Evolutionary conservation across 2,329 filamentous ascomycete species (phyloP).

Genomic region (Dactylonectria macrodidyma): DNA sequence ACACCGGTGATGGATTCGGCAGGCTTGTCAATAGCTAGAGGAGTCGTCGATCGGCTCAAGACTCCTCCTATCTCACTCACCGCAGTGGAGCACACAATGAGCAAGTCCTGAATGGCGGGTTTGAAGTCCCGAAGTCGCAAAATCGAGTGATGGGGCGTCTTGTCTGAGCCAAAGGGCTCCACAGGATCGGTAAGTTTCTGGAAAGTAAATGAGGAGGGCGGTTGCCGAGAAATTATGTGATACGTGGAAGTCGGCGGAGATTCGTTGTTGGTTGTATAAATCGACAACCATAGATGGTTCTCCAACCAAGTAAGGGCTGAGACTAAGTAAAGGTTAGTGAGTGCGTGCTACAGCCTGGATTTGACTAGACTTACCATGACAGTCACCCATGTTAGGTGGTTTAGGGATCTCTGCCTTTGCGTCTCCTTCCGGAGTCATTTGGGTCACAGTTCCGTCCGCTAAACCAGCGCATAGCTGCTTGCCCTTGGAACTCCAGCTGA

Average conservation of each 20-base stretch:
- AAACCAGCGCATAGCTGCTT: slow-evolving; percentile 94
- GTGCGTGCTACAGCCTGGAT: background rate
- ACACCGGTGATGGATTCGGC: slow-evolving; percentile 73
- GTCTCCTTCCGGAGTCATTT: slow-evolving; percentile 87
- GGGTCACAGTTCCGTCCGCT: slow-evolving; percentile 82
- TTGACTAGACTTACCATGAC: slow-evolving; percentile 72
- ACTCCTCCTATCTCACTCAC: slow-evolving; percentile 84
- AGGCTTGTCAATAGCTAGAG: slow-evolving; percentile 74
- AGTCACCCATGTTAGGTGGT: slow-evolving; percentile 77
- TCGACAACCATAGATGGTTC: slow-evolving; percentile 85
- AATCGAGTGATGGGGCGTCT: slow-evolving; percentile 82
- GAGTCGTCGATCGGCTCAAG: slow-evolving; percentile 79
- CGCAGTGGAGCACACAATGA: slow-evolving; percentile 87
- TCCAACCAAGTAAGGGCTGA: slow-evolving; percentile 90
- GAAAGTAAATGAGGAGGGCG: slow-evolving; percentile 74
- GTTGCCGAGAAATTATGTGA: slow-evolving; percentile 82
- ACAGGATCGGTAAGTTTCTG: slow-evolving; percentile 84
- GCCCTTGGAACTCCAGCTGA: slow-evolving; percentile 92
- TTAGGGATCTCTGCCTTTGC: slow-evolving; percentile 84
- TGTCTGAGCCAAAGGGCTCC: slow-evolving; percentile 77
- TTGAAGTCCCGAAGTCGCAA: slow-evolving; percentile 84
- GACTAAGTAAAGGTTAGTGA: slow-evolving; percentile 62
- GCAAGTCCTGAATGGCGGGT: slow-evolving; percentile 83
- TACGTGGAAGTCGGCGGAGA: slow-evolving; percentile 78
- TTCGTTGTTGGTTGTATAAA: slow-evolving; percentile 79